Percentiles rank a stretch among this genome's conserved stretches.
Conservation (phyloP, 2,329 filamentous ascomycete species). For the Metarhizium brunneum region DNA sequence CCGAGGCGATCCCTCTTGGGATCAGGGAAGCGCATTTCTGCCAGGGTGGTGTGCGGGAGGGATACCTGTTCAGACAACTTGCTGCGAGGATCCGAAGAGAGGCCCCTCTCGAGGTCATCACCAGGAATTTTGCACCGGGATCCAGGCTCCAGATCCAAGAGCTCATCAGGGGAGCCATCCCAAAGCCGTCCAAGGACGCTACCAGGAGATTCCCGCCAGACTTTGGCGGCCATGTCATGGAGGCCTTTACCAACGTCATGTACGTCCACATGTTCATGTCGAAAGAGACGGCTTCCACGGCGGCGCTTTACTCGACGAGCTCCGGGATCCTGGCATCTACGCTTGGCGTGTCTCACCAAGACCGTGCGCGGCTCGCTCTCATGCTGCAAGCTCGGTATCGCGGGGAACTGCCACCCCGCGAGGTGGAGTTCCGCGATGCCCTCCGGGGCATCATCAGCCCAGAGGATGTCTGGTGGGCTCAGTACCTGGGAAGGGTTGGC, state of each 20-base stretch:
- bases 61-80: conserved; percentile 50
- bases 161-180: conserved; percentile 39
- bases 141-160: conserved; percentile 36
- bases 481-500: conserved; percentile 53
- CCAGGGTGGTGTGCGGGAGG: conserved; percentile 63
- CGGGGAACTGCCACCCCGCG: conserved; percentile 49
- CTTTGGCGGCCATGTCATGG: conserved; percentile 37
- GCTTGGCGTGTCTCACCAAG: conserved; percentile 52
- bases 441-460: conserved; percentile 43
- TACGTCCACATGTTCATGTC: conserved; percentile 41
- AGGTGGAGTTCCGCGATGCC: conserved; percentile 42
- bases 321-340: conserved; percentile 51
- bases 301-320: conserved; percentile 53
- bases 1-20: conserved; percentile 46
- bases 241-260: conserved; percentile 50
- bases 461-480: conserved; percentile 54
- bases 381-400: conserved; percentile 56
- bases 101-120: conserved; percentile 52
- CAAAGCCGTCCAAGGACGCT: conserved; percentile 19
- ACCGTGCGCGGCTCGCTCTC: conserved; percentile 51
- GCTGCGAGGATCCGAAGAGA: conserved; percentile 35
- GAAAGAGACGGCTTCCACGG: conserved; percentile 45
- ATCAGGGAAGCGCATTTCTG: conserved; percentile 58
- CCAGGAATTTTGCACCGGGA: conserved; percentile 37
- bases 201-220: conserved; percentile 24